Conservation (phyloP, 176 grass and related monocot genomes). For the Pontederia paniculata region DNA sequence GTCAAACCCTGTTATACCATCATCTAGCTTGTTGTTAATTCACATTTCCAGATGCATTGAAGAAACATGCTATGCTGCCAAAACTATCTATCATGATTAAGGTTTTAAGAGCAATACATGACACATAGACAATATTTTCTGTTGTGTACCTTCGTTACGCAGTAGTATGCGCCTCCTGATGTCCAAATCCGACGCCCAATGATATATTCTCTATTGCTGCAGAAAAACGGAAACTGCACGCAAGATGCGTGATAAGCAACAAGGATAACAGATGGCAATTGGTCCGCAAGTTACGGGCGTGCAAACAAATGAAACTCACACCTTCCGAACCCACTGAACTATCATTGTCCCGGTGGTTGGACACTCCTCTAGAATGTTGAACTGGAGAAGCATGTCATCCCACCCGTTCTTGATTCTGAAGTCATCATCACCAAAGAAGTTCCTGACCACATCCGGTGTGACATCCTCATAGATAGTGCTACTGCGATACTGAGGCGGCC, state of each 20-base stretch:
- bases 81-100: too few relatives aligned
- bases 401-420: constrained; percentile 61
- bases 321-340: constrained; percentile 79
- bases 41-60: too few relatives aligned
- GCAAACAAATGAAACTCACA: neutral
- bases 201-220: constrained; percentile 74
- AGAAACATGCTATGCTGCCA: too few relatives aligned
- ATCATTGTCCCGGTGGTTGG: constrained; percentile 51
- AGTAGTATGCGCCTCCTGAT: constrained; percentile 62
- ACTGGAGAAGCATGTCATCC: constrained; percentile 80
- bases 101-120: too few relatives aligned
- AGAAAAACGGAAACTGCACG: constrained; percentile 85
- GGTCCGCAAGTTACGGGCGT: constrained; percentile 1
- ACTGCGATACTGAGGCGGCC: constrained; percentile 58
- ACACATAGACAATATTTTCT: neutral
- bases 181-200: constrained; percentile 83
- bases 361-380: constrained; percentile 60
- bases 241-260: neutral
- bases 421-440: constrained; percentile 92
- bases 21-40: too few relatives aligned
- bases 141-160: constrained; percentile 55
- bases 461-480: constrained; percentile 76
- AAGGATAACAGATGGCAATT: neutral
- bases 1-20: too few relatives aligned
- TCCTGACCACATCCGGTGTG: constrained; percentile 42